Conservation (phyloP, 805 yeast species). For the Candida tibetensis region DNA sequence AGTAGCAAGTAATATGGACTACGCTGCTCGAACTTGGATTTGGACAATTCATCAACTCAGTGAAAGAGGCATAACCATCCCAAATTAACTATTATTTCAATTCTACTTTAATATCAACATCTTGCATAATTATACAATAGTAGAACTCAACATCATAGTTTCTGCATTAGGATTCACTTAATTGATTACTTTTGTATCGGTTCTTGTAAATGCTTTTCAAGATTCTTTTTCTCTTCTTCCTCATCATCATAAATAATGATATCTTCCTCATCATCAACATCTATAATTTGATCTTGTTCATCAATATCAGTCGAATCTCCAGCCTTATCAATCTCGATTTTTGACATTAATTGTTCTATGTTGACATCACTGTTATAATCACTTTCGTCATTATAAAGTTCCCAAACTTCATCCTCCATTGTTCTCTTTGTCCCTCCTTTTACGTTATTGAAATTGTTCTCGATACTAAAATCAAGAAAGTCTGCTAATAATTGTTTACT, state of each 20-base stretch:
- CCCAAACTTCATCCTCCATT: not conserved
- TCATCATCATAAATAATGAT: conserved; percentile 10
- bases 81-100: conserved; percentile 10
- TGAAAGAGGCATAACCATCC: conserved; percentile 40
- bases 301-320: conserved; percentile 3
- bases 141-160: no score
- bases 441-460: conserved; percentile 2
- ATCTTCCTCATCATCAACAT: conserved; percentile 13
- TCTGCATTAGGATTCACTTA: not conserved
- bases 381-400: conserved; percentile 13
- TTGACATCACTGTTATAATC: conserved; percentile 10
- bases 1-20: conserved; percentile 54
- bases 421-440: not conserved
- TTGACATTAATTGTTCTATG: conserved; percentile 3
- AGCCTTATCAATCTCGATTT: not conserved
- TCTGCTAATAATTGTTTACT: conserved; percentile 6
- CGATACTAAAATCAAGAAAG: conserved; percentile 9
- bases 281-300: conserved; percentile 8
- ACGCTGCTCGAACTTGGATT: conserved; percentile 70
- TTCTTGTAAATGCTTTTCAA: conserved; percentile 3
- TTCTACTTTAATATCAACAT: not conserved
- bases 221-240: conserved; percentile 5
- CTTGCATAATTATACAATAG: no score
- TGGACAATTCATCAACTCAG: conserved; percentile 68
- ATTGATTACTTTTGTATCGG: not conserved